Base-by-base conservation (phyloP, 805 yeast genomes). In the Debaryomyces tyrocola region DNA sequence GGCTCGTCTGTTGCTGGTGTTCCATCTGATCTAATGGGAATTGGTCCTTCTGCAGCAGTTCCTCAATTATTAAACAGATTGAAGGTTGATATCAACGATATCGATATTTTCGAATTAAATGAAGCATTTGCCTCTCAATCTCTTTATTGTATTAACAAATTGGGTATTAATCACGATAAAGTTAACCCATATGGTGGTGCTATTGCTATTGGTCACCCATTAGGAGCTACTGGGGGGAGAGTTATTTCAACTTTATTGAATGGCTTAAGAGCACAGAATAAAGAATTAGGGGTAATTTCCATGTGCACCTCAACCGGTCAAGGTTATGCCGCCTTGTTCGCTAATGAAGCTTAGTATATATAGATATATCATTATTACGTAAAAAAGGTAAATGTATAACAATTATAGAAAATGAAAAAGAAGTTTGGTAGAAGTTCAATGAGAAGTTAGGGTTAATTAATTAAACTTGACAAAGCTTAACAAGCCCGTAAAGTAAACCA, bases 191-290 rank as follows among this genome's bases (percentile, higher is more conserved):
- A 45, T 43, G 58, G 58, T 36, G 55, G 58, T 10, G 54, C 56
- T 9, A 53, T 53, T 41, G 56, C 56, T n/a, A 29, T 52, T 18
- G 56, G 56, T 20, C 58, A 54, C 39, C 58, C 58, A 33, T 73
- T 87, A 53, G 96, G 95, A 34, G 85, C 89, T 53, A 87, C 95
- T 20, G 69, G 74, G 3, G 82, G 78, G 27, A 57, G 77, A 45
- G 54, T 65, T 15, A 53, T 65, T 12, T 57, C 70, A n/a, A 71
- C 74, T 2, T 57, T 71, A 37, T 38, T 69, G 31, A 67, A 67
- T 39, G 72, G 69, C 4, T 56, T 70, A 38, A 48, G 50, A 18
- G 55, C 60, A 6, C 56, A 53, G 35, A 63, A 58, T 20, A 60
- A 61, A 18, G 60, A 68, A 43, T 37, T 68, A 1, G 75, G 75